Evolutionary conservation across 768 basidiomycete species (phyloP), one percentile per base, ranked within the genome.

Genomic region (Auricularia sp.): DNA sequence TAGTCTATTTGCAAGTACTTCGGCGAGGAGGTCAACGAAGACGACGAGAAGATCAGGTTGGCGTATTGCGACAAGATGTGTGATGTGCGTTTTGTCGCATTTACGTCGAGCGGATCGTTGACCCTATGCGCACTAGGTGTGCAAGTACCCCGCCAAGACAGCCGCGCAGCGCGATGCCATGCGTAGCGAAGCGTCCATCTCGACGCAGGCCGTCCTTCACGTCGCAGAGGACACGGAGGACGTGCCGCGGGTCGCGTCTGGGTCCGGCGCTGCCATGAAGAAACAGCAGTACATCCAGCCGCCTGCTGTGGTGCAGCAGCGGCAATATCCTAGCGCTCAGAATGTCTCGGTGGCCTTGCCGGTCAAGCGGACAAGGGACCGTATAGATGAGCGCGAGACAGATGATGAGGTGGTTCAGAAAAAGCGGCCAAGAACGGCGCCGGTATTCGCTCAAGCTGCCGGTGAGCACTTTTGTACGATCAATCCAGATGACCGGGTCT

Each of bases 1-100:
- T 61, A 92, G 88, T 78, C 81, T 1, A 86, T 93, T 65, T 92
- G 91, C 70, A 84, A 83, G 58, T 91, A 90, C 71, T 93, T 93
- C 67, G 91, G 88, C 1, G 91, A 93, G 73, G 66, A 69, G 0
- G 82, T 91, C 43, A 80, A 88, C 66, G 69, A 74, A 6, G 72
- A 70, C 11, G 79, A 87, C 67, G 68, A 76, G 8, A 77, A 76
- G 6, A 65, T 77, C 11, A 72, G 81, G 62, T 79, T 78, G 63
- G 69, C 70, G 3, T 84, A 88, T 68, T 93, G 91, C 68, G 74
- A 87, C 62, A 77, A 79, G 59, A 92, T 91, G 89, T 93, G 91
- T 69, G 91, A 93, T 71, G 91, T 91, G 69, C 33, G 85, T 73
- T 1, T 69, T 16, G 42, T 62, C 3, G 47, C 1, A 23, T n/a